Evolutionary conservation across 177 flowering plant species (phyloP).

Genomic region (Vitis hybrid): DNA sequence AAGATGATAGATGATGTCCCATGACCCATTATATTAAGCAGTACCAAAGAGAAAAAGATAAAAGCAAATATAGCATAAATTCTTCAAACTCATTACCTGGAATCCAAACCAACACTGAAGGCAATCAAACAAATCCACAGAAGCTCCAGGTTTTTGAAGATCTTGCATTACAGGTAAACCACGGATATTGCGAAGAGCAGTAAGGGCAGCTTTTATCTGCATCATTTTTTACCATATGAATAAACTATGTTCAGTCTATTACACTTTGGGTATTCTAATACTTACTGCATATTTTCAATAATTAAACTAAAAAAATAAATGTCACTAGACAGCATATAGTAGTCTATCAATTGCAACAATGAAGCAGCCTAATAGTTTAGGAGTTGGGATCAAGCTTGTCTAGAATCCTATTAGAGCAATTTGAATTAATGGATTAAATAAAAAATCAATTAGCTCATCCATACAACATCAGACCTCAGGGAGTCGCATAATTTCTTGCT

Average conservation of each 20-base stretch:
- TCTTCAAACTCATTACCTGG: constrained; percentile 50
- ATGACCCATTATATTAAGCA: not conserved
- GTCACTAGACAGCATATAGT: not conserved
- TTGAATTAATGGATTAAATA: not conserved
- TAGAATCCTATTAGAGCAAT: not conserved
- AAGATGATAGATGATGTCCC: not conserved
- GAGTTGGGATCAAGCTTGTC: not conserved
- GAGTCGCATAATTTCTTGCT: constrained; percentile 82
- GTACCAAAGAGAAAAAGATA: not conserved
- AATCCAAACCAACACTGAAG: constrained; percentile 76
- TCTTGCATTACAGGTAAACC: constrained; percentile 59
- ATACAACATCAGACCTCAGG: constrained; percentile 68
- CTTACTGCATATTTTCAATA: constrained; percentile 1
- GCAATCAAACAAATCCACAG: constrained; percentile 73
- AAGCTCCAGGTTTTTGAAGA: constrained; percentile 32
- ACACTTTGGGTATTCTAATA: not conserved
- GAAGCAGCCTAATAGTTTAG: not conserved
- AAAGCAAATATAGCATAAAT: not conserved
- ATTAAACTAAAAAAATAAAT: not conserved
- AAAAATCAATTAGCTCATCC: constrained; percentile 7
- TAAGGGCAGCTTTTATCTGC: constrained; percentile 79
- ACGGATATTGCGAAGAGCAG: constrained; percentile 60
- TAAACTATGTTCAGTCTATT: constrained; percentile 3
- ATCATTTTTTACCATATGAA: constrained; percentile 9
- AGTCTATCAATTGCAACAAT: constrained; percentile 2